Evolutionary conservation across 208 protist species (phyloP), one percentile per base, ranked within the genome.

Genomic region (Acanthamoeba triangularis): DNA sequence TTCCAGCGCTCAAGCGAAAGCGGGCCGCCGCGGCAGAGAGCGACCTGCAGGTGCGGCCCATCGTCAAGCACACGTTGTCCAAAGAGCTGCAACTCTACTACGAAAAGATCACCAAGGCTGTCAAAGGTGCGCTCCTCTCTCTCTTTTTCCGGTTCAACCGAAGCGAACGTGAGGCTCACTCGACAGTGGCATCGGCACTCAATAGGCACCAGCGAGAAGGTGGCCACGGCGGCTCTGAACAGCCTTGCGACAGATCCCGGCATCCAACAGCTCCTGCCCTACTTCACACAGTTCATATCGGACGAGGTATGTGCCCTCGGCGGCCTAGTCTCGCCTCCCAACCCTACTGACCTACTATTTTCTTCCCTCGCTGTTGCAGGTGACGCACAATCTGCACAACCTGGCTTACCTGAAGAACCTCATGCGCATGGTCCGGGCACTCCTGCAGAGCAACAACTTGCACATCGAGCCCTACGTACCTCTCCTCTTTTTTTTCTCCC

Each of bases 81-180:
- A 97, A 97, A 74, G 98, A 98, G 61, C 97, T 98, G 41, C 98
- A 98, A 94, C 90, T 98, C 52, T 98, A 98, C 94, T 98, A 97
- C 94, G 97, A 98, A 49, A 97, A 98, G 94, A 97, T 98, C 69
- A 97, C 95, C 10, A 63, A 72, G 54, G 95, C 96, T 11, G 80
- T 98, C 8, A 94, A 95, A 59, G n/a, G 52, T 33, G 61, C 16
- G 10, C 35, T 37, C 47, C 8, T 56, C 8, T 78, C 33, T 25
- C 33, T 37, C n/a, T 35, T 25, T 25, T 33, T 84, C 35, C 7
- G 28, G 8, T 44, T 20, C 16, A 35, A 80, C 16, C 3, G 72
- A 16, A 47, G 14, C n/a, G 0, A 63, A 14, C 25, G 11, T 13
- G 44, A n/a, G 28, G n/a, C 25, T 90, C 44, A 44, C 76, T n/a